Evolutionary conservation across 129 eudicot genomes (phyloP), one percentile per base, ranked within the genome.

Genomic region (Dittrichia graveolens): DNA sequence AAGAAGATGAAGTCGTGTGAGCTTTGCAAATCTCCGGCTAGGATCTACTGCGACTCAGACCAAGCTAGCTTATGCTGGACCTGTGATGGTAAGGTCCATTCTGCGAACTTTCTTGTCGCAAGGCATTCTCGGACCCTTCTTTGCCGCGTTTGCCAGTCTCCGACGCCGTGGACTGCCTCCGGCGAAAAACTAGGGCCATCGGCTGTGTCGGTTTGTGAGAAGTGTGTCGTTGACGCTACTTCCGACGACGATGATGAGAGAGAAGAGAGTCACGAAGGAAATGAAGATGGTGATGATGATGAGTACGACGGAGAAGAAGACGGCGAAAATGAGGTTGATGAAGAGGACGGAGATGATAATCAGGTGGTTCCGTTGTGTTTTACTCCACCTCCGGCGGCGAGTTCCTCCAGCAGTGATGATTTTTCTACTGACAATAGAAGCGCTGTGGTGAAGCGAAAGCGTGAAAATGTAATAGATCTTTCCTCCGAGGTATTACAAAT

Each of bases 41-140:
- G 76, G 81, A 73, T 82, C n/a, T 78, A 79, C 75, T 91, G 97
- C 49, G 92, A 84, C 4, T 88, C 97, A 1, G 97, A 91, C 75
- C 82, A 78, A 43, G 97, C 95, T 3, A 75, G 80, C 54, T 73
- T 91, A 63, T 91, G 97, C 79, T 91, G 92, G 92, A 57, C 43
- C 73, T 91, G 97, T 77, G 97, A 91, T 58, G 64, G 65, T n/a
- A 82, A 78, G 52, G 95, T 91, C 62, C 97, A 91, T 83, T 78
- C 92, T 0, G 97, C 97, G 1, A 91, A 91, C 68, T 91, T 91
- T 60, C 84, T 91, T 1, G 95, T 84, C 6, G 95, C 92, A 0
- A 72, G 84, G 31, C 97, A 91, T 70, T 61, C 74, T 6, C 57
- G 97, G 67, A 69, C 13, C 61, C 79, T 88, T 12, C 84, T 91